Base-by-base conservation (phyloP, 2,329 filamentous ascomycete species). In the Beauveria varroae region DNA sequence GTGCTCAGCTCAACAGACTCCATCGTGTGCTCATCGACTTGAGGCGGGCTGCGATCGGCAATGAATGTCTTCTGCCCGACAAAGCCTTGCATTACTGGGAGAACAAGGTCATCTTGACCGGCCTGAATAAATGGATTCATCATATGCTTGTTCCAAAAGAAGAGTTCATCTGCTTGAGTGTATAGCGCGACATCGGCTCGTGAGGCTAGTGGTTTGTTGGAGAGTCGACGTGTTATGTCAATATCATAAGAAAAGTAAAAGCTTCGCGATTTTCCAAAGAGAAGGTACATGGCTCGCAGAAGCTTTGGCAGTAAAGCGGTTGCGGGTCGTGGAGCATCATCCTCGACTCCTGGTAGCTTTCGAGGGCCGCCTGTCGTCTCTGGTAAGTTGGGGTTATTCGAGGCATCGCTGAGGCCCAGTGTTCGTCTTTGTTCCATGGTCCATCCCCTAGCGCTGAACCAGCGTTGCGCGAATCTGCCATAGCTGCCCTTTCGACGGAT, bases 161-260 rank as follows among this genome's bases (percentile, higher is more conserved):
- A 98, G 70, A 86, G 74, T 37, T 85, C 82, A 71, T 97, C 91
- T 24, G 88, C 91, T 62, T 84, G 81, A 64, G 84, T 84, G 71
- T 91, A 83, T 4, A 96, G 77, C 6, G 92, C 87, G 5, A 66
- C 49, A 28, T 70, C 67, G 8, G 65, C 61, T n/a, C 63, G 67
- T 1, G 66, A 52, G 14, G 68, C 46, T 18, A 63, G 54, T 0
- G 67, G 59, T 34, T 67, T 64, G 51, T 72, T 78, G 3, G 75
- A 74, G 60, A 86, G 68, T 64, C 83, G 86, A 61, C 88, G 84
- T 0, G 95, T 98, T 56, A 99, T 84, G 71, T 99, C 93, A 71
- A 93, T 83, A 65, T 99, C 95, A 72, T 99, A 97, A 0, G 93
- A 93, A 73, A 93, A 99, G 78, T 89, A 98, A 73, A 97, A 98